Conservation (phyloP, 2,329 filamentous ascomycete species). For the Aspergillus persii region DNA sequence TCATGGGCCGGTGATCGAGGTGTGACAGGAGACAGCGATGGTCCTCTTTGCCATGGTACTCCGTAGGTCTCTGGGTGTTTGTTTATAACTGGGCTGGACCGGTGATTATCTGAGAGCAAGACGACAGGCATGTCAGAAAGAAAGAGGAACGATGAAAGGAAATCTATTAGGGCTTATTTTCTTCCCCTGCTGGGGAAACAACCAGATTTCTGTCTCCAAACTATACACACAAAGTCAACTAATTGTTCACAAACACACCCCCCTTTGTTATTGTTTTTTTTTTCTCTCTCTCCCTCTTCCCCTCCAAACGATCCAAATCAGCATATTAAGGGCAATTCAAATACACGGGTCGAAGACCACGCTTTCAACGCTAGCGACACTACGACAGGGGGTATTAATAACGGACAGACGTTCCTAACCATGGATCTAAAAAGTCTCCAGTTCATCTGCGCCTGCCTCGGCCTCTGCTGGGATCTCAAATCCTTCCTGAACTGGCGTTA, state of each 20-base stretch:
- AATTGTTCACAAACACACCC: background rate
- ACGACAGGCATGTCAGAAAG: background rate
- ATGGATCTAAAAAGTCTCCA: conserved; percentile 30
- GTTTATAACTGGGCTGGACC: background rate
- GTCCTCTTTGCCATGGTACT: background rate
- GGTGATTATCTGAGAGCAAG: background rate
- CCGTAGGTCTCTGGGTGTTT: background rate
- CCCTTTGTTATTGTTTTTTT: background rate
- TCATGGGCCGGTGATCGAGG: conserved; percentile 25
- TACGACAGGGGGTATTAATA: conserved; percentile 28
- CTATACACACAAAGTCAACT: background rate
- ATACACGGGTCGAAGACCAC: conserved; percentile 7
- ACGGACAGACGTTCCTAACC: conserved; percentile 13
- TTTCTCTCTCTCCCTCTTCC: background rate
- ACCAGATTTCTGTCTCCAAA: background rate
- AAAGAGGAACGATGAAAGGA: background rate
- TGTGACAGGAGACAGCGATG: background rate
- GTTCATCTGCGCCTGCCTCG: conserved; percentile 26
- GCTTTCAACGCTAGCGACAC: conserved; percentile 20
- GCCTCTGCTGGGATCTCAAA: conserved; percentile 33
- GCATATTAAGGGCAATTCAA: conserved; percentile 6
- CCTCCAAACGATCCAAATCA: background rate
- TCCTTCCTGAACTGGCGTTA: conserved; percentile 23
- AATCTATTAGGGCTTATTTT: background rate
- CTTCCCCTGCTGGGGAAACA: background rate